Percentiles rank a stretch among this genome's conserved stretches.
phyloP scores from a whole-genome alignment of 1,284 basidiomycete species.

The Boletus calvinii region DNA sequence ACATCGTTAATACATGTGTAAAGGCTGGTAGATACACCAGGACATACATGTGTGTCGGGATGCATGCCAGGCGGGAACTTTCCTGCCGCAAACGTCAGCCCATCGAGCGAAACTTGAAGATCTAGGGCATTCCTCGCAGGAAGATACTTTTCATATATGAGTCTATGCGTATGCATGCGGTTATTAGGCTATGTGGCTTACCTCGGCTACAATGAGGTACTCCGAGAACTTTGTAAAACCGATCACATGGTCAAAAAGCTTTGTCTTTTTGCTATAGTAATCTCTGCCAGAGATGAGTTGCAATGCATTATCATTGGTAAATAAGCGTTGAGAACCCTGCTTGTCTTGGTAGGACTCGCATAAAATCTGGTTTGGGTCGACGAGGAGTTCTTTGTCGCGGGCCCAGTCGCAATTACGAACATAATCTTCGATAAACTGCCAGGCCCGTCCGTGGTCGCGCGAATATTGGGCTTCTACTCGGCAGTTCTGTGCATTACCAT shows the following conservation, averaged over 20 bases:
- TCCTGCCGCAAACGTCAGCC: constrained; percentile 78
- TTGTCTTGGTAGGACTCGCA: constrained; percentile 91
- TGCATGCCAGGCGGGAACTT: constrained; percentile 89
- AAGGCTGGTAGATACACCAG: neutral
- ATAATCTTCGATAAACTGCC: constrained; percentile 82
- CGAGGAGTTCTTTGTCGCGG: constrained; percentile 70
- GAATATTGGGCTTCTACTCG: constrained; percentile 75
- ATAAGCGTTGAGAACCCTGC: constrained; percentile 72
- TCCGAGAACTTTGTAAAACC: constrained; percentile 97
- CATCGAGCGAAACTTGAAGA: constrained; percentile 92
- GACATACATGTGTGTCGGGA: constrained; percentile 79
- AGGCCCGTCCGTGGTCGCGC: constrained; percentile 74
- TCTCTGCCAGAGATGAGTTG: constrained; percentile 79
- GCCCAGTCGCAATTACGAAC: constrained; percentile 94
- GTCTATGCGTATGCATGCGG: neutral
- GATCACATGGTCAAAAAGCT: constrained; percentile 84
- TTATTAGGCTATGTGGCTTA: constrained; percentile 37
- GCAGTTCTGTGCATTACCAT: constrained; percentile 49
- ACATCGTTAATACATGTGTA: constrained; percentile 2
- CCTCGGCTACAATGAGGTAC: constrained; percentile 92
- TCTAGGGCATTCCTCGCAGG: constrained; percentile 62
- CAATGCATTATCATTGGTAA: constrained; percentile 63
- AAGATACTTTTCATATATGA: constrained; percentile 49
- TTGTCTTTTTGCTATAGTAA: constrained; percentile 72
- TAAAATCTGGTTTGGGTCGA: constrained; percentile 85